Evolutionary conservation across 225 moss, liverwort and hornwort species (phyloP), one percentile per base, ranked within the genome.

Genomic region (Takakia lepidozioides): DNA sequence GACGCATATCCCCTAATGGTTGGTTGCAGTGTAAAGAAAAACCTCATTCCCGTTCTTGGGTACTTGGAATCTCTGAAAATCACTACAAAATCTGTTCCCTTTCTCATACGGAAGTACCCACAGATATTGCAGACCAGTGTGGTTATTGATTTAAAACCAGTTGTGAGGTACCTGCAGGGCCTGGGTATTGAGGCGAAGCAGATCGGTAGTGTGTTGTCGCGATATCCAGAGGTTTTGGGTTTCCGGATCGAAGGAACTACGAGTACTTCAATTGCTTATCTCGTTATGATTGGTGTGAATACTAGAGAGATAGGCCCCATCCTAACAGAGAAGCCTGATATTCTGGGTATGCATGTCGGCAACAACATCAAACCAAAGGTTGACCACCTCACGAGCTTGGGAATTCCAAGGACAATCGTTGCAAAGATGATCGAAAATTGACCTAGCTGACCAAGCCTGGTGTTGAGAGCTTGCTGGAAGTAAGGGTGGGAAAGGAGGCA

Each of bases 191-290:
- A 62, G 3, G 66, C 72, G 21, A 70, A 68, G 6, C 67, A 81
- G 48, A 69, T 91, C 21, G 86, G 90, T 19, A 81, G 64, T 50
- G 90, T 86, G 18, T 65, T 91, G 52, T 81, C 86, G 26, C 72
- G 86, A 24, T 86, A 66, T 42, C 90, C 90, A 4, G 81, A 86
- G 61, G 66, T 91, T 32, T 69, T 91, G 25, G 86, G 90, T 36
- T 86, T 86, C 50, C 86, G 78, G 62, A 86, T 91, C 26, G 90
- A 91, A 67, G 90, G 90, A 42, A 91, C 90, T 19, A 91, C 86
- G 75, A 86, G 86, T 73, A 91, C 90, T 16, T 91, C 90, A 24
- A 69, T 83, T 54, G 59, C 90, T 10, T 76, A 66, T 19, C 70
- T 76, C 38, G 58, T 76, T 19, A n/a, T n/a, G n/a, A n/a, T n/a